These are phyloP conservation scores for Xylaria digitata DNA, from an alignment of 2,329 filamentous ascomycete species.

Conservation along the genomic window DNA sequence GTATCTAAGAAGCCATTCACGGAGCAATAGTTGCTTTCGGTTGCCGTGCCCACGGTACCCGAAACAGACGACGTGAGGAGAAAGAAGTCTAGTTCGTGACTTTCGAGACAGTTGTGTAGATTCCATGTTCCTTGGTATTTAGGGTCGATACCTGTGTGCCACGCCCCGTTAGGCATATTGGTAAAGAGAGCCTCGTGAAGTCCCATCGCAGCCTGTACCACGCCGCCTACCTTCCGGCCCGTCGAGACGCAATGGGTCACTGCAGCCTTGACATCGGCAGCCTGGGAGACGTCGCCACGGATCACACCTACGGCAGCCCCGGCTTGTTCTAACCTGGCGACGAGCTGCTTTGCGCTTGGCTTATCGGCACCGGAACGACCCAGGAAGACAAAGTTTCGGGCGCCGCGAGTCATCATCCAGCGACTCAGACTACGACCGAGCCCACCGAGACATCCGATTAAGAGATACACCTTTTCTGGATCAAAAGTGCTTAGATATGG, in stretches of 20 bases:
- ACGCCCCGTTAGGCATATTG: constrained; percentile 26
- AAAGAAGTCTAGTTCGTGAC: constrained; percentile 50
- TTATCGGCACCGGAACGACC: constrained; percentile 46
- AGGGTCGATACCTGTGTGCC: constrained; percentile 40
- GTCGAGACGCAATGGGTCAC: constrained; percentile 2
- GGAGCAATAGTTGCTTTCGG: constrained; percentile 52
- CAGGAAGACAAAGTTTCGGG: constrained; percentile 48
- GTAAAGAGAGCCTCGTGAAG: constrained; percentile 44
- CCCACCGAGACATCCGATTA: constrained; percentile 44
- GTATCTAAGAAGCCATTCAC: constrained; percentile 53
- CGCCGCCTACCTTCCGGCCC: constrained; percentile 43
- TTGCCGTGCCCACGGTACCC: constrained; percentile 46
- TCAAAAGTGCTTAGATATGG: no score
- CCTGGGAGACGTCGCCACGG: constrained; percentile 32
- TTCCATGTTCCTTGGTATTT: constrained; percentile 40
- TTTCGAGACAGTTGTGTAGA: constrained; percentile 21
- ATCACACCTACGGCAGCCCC: no score
- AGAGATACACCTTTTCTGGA: constrained; percentile 22
- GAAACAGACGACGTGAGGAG: constrained; percentile 44
- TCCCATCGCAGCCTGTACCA: constrained; percentile 53
- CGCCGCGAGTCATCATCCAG: constrained; percentile 47
- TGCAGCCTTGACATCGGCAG: constrained; percentile 14
- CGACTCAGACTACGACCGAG: constrained; percentile 41
- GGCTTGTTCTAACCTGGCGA: constrained; percentile 37
- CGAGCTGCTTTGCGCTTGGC: constrained; percentile 32